Conservation (phyloP, 192 early-diverging fungal species). For the Gryganskiella cystojenkinii region DNA sequence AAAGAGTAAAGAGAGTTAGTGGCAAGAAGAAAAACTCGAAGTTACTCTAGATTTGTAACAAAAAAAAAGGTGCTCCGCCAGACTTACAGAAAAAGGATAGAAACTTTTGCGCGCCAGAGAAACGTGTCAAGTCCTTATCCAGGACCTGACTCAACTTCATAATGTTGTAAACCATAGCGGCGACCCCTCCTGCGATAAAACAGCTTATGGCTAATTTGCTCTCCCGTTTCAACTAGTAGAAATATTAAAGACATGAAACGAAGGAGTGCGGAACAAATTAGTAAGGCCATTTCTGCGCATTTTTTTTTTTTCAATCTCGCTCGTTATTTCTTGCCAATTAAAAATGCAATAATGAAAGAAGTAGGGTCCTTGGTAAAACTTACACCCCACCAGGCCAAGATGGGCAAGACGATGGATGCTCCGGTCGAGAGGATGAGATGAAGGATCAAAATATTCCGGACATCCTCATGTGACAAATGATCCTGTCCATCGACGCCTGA, state of each 20-base stretch:
- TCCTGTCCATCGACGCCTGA: not conserved
- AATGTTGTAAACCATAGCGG: slow-evolving; percentile 76
- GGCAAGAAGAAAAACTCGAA: slow-evolving; percentile 3
- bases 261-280: not conserved
- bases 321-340: not conserved
- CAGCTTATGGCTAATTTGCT: slow-evolving; percentile 64
- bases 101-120: slow-evolving; percentile 62
- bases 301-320: not conserved
- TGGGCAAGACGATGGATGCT: slow-evolving; percentile 58
- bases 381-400: slow-evolving; percentile 67
- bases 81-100: slow-evolving; percentile 67
- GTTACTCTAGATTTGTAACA: no score
- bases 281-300: not conserved
- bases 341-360: not conserved
- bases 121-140: slow-evolving; percentile 41
- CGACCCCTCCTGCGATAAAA: slow-evolving; percentile 68
- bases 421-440: slow-evolving; percentile 61
- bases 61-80: not conserved
- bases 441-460: slow-evolving; percentile 32
- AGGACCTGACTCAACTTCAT: slow-evolving; percentile 72
- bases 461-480: slow-evolving; percentile 12
- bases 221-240: slow-evolving; percentile 66
- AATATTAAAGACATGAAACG: slow-evolving; percentile 1
- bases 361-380: slow-evolving; percentile 18
- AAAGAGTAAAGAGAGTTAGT: slow-evolving; percentile 38